Conservation (phyloP, 1,284 basidiomycete genomes). For the Cryptococcus floricola region DNA sequence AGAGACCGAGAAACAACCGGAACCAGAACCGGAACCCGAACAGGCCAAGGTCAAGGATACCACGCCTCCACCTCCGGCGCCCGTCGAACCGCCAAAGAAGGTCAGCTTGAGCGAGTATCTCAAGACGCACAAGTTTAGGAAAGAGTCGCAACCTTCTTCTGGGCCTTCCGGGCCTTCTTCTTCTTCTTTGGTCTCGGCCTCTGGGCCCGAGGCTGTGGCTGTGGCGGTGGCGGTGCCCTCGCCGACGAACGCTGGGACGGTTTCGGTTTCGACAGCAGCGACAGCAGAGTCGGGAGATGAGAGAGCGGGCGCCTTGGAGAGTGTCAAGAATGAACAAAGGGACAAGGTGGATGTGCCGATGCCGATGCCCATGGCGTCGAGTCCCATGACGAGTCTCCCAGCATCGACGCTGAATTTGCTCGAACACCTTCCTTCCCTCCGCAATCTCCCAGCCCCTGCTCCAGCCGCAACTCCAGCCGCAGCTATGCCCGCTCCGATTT, state of each 20-base stretch:
- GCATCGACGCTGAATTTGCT: conserved; percentile 23
- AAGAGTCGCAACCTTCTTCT: conserved; percentile 16
- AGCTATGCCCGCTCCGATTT: too few relatives aligned
- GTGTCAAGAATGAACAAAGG: conserved; percentile 5
- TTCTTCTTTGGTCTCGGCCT: not conserved
- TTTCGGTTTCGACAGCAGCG: too few relatives aligned
- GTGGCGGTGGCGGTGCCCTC: not conserved
- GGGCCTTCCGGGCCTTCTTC: too few relatives aligned
- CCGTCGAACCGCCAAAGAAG: conserved; percentile 35
- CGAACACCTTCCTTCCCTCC: conserved; percentile 32
- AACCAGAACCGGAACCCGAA: conserved; percentile 19
- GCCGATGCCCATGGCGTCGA: not conserved
- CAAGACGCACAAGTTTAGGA: conserved; percentile 36
- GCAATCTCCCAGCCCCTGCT: not conserved
- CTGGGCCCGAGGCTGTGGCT: not conserved
- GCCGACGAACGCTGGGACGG: not conserved
- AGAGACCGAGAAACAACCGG: not conserved
- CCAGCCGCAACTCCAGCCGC: too few relatives aligned
- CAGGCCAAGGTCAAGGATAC: conserved; percentile 23
- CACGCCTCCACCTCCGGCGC: conserved; percentile 23
- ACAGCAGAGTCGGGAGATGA: not conserved
- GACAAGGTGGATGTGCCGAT: conserved; percentile 4
- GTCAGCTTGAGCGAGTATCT: conserved; percentile 41
- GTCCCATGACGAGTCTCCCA: not conserved
- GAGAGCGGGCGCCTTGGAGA: too few relatives aligned